phyloP scores from a whole-genome alignment of 495 filamentous ascomycete species.

The Aspergillus affinis region DNA sequence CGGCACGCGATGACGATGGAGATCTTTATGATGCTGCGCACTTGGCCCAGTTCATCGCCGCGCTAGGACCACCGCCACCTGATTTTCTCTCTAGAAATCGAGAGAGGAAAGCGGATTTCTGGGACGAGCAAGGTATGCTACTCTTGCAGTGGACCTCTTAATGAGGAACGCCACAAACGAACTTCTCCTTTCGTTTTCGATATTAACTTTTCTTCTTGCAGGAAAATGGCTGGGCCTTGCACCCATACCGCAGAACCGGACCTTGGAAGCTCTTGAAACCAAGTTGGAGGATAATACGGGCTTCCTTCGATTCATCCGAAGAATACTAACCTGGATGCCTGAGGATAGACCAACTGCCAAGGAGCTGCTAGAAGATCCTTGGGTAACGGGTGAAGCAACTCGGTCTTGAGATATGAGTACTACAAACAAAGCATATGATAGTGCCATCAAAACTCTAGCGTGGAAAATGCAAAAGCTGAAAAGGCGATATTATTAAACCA shows the following conservation, averaged over 20 bases:
- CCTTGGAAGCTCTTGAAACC: conserved; percentile 26
- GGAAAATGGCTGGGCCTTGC: conserved; percentile 26
- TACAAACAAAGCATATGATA: too few relatives aligned
- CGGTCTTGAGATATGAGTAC: too few relatives aligned
- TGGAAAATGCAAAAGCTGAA: too few relatives aligned
- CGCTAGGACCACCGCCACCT: conserved; percentile 43
- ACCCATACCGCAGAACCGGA: conserved; percentile 24
- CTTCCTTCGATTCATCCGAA: conserved; percentile 36
- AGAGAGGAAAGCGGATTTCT: conserved; percentile 26
- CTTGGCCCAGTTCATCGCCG: conserved; percentile 40
- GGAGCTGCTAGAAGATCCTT: conserved; percentile 39
- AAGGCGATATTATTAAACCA: too few relatives aligned
- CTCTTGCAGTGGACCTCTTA: background rate
- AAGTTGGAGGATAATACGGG: conserved; percentile 28
- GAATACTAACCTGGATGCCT: conserved; percentile 36
- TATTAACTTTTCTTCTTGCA: too few relatives aligned
- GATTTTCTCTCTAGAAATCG: conserved; percentile 33
- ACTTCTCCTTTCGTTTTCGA: too few relatives aligned
- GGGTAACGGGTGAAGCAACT: conserved; percentile 27
- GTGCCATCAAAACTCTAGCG: too few relatives aligned
- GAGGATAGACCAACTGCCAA: conserved; percentile 25
- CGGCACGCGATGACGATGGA: conserved; percentile 27
- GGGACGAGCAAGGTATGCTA: conserved; percentile 26
- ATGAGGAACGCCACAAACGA: background rate
- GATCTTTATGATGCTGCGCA: conserved; percentile 41